phyloP scores from a whole-genome alignment of 73 alveolate species.

The Diophrys sp. region DNA sequence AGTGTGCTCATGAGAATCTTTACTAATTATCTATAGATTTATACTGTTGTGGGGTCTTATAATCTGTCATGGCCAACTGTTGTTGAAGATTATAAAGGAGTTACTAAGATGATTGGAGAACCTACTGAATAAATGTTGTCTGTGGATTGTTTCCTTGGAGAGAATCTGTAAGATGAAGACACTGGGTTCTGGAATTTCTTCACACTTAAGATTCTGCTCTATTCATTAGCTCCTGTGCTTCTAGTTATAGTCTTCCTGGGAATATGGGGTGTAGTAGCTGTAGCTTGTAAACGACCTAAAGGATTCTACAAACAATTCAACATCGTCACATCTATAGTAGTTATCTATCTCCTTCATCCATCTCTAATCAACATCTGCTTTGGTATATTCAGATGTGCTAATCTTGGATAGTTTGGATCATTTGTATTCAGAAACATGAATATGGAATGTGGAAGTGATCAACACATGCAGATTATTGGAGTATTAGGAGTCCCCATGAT shows the following conservation, averaged over 20 bases:
- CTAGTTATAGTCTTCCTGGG: not conserved
- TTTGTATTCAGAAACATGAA: not conserved
- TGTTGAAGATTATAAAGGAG: not conserved
- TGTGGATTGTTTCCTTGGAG: conserved; percentile 37
- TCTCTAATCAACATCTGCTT: not conserved
- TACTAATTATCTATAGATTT: conserved; percentile 13
- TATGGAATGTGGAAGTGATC: conserved; percentile 24
- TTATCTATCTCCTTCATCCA: conserved; percentile 14
- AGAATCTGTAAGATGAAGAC: not conserved
- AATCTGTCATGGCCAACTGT: not conserved
- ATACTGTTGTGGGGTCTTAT: not conserved
- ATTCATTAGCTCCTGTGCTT: not conserved
- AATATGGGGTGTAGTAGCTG: not conserved
- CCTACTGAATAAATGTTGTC: conserved; percentile 47
- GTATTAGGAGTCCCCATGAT: conserved; percentile 31
- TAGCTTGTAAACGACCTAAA: too few relatives aligned
- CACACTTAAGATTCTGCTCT: not conserved
- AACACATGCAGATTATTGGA: conserved; percentile 23
- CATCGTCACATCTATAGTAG: not conserved
- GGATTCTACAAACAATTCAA: not conserved
- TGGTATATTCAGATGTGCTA: not conserved
- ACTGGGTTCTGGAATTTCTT: not conserved
- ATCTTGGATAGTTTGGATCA: not conserved
- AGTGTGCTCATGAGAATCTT: conserved; percentile 14
- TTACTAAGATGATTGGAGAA: conserved; percentile 12